Base-by-base conservation (phyloP, 257 asterid species). In the Solanum lignicaule region DNA sequence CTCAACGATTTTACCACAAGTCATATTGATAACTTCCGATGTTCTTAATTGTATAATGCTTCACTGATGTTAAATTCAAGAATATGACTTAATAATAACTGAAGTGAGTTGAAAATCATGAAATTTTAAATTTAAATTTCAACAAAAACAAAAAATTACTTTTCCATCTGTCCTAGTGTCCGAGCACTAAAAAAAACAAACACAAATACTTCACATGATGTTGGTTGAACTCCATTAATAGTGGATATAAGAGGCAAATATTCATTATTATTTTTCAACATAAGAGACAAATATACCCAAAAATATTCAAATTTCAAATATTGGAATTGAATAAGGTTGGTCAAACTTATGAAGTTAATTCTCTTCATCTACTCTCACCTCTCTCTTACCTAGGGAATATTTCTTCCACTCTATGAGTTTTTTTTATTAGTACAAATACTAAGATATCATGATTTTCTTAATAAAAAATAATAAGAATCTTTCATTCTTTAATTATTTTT, bases 381-480 rank as follows among this genome's bases (percentile, higher is more conserved):
- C 74, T 60, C 84, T 84, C 31, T 36, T 73, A 68, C 84, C 89
- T 35, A 89, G 89, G 87, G 91, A 89, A 91, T 91, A 91, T 91
- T 66, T 86, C 88, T 83, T 87, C 83, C 68, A 86, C 83, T 89
- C 58, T 83, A 16, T 89, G 60, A 88, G 55, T 90, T 90, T 41
- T 89, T 89, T 76, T 58, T 4, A 0, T 31, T 78, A 78, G 14
- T 39, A n/a, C 27, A 82, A 43, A 43, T 43, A 10, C 46, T 41
- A 41, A 41, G 46, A 41, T 29, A 33, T 76, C 11, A 36, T 35
- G 39, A 36, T 36, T 36, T 36, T 36, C 39, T 36, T 36, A 7
- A 36, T 36, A 43, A 43, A 43, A 46, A 46, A 12, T 46, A 1
- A 46, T 13, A 46, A 46, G 18, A 13, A 46, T 14, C 20, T 14